A percentile compares a stretch with the other conserved stretches of the same genome.
Conservation (phyloP, 495 filamentous ascomycete species). For the Extremus antarcticus region DNA sequence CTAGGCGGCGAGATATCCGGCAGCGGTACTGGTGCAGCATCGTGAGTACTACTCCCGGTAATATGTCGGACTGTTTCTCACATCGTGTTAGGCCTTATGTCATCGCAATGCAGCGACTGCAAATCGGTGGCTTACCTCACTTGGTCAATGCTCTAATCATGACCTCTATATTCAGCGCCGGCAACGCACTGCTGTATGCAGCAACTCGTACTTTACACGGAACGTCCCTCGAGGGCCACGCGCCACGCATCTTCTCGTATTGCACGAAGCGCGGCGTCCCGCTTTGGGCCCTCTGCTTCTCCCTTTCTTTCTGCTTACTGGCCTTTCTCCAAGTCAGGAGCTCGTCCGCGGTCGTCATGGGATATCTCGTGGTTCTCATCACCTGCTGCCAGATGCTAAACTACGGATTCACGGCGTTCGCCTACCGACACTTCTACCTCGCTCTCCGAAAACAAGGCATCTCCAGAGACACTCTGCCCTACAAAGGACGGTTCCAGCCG, state of each 20-base stretch:
- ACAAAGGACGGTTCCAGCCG: constrained; percentile 47
- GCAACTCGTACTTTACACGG: constrained; percentile 70
- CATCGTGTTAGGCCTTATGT: constrained; percentile 48
- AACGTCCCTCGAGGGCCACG: constrained; percentile 53
- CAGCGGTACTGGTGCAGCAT: constrained; percentile 47
- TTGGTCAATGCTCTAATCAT: constrained; percentile 71
- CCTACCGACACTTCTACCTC: constrained; percentile 50
- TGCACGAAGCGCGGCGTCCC: constrained; percentile 53
- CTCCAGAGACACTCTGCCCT: constrained; percentile 45
- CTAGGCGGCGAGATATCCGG: constrained; percentile 20
- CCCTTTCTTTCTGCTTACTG: constrained; percentile 42
- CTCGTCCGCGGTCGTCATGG: constrained; percentile 30
- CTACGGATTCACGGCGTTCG: constrained; percentile 45
- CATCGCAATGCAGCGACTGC: constrained; percentile 65
- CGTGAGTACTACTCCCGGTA: constrained; percentile 14
- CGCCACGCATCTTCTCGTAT: constrained; percentile 52
- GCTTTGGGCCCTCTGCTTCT: constrained; percentile 41
- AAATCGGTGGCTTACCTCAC: constrained; percentile 56
- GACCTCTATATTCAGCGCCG: constrained; percentile 67
- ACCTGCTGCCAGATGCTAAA: constrained; percentile 37
- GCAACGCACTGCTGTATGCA: constrained; percentile 77
- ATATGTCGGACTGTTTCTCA: not conserved
- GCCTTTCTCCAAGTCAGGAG: constrained; percentile 35
- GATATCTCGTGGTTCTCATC: constrained; percentile 29
- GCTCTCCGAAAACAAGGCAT: constrained; percentile 47